Base-by-base conservation (phyloP, 768 basidiomycete genomes). In the Omphalotus guepiniiformis region DNA sequence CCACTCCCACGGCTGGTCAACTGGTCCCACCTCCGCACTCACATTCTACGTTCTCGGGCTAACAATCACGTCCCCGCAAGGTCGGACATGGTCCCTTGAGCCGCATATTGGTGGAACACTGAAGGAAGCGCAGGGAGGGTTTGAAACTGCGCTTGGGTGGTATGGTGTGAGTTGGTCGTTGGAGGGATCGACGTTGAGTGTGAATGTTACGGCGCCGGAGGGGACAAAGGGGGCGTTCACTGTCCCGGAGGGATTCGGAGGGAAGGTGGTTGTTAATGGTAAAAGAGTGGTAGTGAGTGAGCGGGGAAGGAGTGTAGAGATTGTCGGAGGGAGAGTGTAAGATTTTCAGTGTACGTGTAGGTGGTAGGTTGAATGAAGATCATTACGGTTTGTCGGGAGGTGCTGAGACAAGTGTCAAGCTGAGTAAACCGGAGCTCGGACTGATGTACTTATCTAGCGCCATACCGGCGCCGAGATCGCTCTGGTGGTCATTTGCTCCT, bases 1-100 rank as follows among this genome's bases (percentile, higher is more conserved):
- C n/a, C 79, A 80, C 55, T 62, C 76, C 1, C 80, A 82, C 53
- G 79, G 79, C 4, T 82, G 80, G 80, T 75, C 73, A 48, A 65
- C 78, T 1, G 80, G 79, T 0, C 76, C 80, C 0, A 82, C 80
- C 0, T 74, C 76, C 4, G 76, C 78, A 4, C 62, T 80, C 9
- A 79, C 78, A 2, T 76, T 74, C 60, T 80, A 79, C 55, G 68
- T 80, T 25, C 67, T 78, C 11, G 79, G 79, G n/a, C 61, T 82
- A 9, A 68, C 64, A 12, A 64, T 80, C 19, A 76, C 74, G 0
- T 60, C 72, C 4, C 70, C 72, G 0, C 66, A 73, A 53, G 79
- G 79, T 2, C 41, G 51, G n/a, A 68, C 66, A 1, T 82, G 79
- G 79, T 51, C 56, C 0, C 47, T 82, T 16, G 68, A 68, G 12